Evolutionary conservation across 805 yeast genomes (phyloP), one percentile per base, ranked within the genome.

Genomic region (Nakazawaea laoshanensis): DNA sequence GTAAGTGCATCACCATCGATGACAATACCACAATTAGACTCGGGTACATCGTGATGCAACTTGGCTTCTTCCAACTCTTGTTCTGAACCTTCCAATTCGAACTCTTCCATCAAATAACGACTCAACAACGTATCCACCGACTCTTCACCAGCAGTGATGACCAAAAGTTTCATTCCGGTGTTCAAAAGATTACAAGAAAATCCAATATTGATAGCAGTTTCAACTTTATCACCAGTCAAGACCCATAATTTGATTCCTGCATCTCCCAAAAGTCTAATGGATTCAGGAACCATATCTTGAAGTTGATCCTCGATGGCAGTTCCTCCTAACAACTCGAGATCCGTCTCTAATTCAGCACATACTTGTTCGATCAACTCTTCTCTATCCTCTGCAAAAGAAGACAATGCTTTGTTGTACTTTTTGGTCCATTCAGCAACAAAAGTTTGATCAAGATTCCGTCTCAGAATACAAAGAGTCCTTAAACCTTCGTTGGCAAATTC

Each of bases 171-270:
- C 94, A 83, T 82, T 29, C 79, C 83, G 42, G 69, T 78, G 35
- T 77, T 79, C 36, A 83, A 61, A 35, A 83, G 59, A 47, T 83
- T 83, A 67, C 94, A 83, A 2, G 88, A 79, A 49, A 83, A 83
- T 3, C 92, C 94, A 61, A 83, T 83, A 47, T 83, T 83, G 45
- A 83, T 82, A 9, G 92, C 94, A 20, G 94, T 83, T 55, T 83
- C 94, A n/a, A 83, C 84, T 53, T 80, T 82, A 53, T 83, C 94
- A 58, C 94, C 94, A 3, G 94, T 83, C 30, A 83, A 61, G 29
- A 83, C 92, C 94, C 94, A 83, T 33, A 83, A 59, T 52, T 83
- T 83, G 36, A 83, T 78, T 51, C 94, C 92, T 6, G 92, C 92
- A 42, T 74, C 63, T 11, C 72, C 81, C 36, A 83, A 59, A 5